Base-by-base conservation (phyloP, 2,329 filamentous ascomycete species). In the Cyphellophora attinorum region DNA sequence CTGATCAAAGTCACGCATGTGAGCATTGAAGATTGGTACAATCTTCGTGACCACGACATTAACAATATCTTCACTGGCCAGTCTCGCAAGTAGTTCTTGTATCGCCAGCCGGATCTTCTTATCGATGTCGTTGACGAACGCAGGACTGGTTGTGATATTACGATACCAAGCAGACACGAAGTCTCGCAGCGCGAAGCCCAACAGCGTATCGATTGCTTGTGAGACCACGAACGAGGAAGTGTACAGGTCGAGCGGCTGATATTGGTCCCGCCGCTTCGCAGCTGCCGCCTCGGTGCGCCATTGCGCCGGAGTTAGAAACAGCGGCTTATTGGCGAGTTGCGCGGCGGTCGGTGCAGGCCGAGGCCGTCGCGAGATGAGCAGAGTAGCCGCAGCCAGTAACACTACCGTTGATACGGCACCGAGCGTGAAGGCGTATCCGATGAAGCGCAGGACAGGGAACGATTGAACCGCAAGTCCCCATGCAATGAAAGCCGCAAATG, bases 151-250 rank as follows among this genome's bases (percentile, higher is more conserved):
- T 62, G 85, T 94, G 53, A 98, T 95, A 51, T 77, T 74, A 19
- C 70, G 72, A 58, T 95, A 96, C 91, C 91, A 98, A 30, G 79
- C 80, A 38, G 72, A 75, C 38, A 98, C 76, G 55, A 93, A 95
- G 56, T 95, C 85, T 44, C 83, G 74, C 44, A 85, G 60, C 34
- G 93, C 74, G 34, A 86, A 65, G 33, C 79, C 74, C 29, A 98
- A 70, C 19, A 96, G 61, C 34, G 77, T 72, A 58, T 95, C 85
- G 45, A 96, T 64, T 29, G 81, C 81, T 49, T 79, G 74, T 10
- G 86, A 93, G 35, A 96, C 76, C 39, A 78, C 71, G 47, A 80
- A 76, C 13, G 84, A 88, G 34, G 79, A 72, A 38, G 81, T 74
- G 52, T 85, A 85, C 42, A 98, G 68, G 10, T 82, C 74, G 34